These are phyloP conservation scores for Cercophora sp. DNA, from an alignment of 495 filamentous ascomycete species.

Conservation along the genomic window DNA sequence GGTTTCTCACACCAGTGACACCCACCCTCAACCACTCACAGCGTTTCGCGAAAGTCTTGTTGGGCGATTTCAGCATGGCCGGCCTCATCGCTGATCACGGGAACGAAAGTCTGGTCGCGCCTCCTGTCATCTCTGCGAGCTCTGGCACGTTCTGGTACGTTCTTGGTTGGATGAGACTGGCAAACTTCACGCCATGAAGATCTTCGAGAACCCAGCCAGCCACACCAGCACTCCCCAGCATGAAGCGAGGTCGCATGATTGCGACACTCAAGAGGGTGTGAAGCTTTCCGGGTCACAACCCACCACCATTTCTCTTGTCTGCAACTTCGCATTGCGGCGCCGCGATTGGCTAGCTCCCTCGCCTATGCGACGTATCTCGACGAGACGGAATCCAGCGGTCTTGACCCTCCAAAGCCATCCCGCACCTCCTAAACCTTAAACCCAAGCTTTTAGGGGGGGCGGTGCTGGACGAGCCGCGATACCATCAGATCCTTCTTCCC, in stretches of 20 bases:
- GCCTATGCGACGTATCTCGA: background rate
- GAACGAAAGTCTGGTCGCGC: background rate
- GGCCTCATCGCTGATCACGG: background rate
- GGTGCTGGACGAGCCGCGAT: background rate
- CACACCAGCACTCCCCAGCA: background rate
- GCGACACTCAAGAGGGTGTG: conserved; percentile 9
- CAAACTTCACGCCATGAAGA: conserved; percentile 3
- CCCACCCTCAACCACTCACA: background rate
- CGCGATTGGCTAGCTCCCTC: conserved; percentile 4
- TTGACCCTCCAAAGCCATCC: background rate
- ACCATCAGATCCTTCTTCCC: background rate
- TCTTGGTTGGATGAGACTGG: background rate
- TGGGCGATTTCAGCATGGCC: background rate
- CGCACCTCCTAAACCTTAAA: conserved; percentile 6
- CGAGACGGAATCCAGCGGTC: background rate
- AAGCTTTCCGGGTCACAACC: conserved; percentile 14
- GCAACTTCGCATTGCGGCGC: background rate
- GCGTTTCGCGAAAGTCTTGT: background rate
- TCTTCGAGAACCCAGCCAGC: background rate
- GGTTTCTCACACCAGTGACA: conserved; percentile 6
- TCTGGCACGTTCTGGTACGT: conserved; percentile 2
- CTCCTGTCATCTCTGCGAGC: background rate
- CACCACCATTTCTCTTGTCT: background rate
- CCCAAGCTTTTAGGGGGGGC: background rate
- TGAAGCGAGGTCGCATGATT: conserved; percentile 5